Evolutionary conservation across 441 rosid species (phyloP), one percentile per base, ranked within the genome.

Genomic region (Syzygium malaccense): DNA sequence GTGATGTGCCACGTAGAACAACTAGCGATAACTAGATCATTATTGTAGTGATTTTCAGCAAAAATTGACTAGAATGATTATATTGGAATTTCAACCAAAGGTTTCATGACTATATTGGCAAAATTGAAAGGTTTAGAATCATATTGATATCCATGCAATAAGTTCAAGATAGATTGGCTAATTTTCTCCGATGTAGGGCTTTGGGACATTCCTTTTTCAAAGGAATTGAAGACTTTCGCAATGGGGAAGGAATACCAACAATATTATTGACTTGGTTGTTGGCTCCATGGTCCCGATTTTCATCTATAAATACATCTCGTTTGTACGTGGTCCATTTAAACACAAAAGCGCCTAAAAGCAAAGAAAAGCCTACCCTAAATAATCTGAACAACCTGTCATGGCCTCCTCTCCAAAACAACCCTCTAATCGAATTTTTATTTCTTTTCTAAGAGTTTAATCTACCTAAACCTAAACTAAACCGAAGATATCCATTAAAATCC

Each of bases 11-110:
- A 37, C 6, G 41, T 37, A 37, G 41, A 37, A 37, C 6, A 4
- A 37, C 41, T 37, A 37, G 41, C 41, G 1, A 37, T 37, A 6
- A 19, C 20, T 19, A 19, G 20, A 55, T 25, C 20, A 55, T 55
- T 9, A 55, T 25, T 55, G 7, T 8, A 55, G 25, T 55, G 11
- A 55, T 19, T 55, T 55, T 25, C 0, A 0, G 25, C 10, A 0
- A 55, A 55, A 55, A 55, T 55, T 55, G 25, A 55, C 8, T 18
- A 9, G 58, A 55, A 55, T 7, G 23, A 55, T 55, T 20, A 55
- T 11, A 55, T 55, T 55, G 58, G 26, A 55, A 55, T 55, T 55
- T 8, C 58, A 20, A 17, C 20, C 4, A 55, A 55, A 55, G 8
- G 3, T 55, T 55, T 55, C 20, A 55, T 18, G 57, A 18, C 20